Conservation (phyloP, 1,139 yeast genomes). For the Geotrichum cucujoidarum region DNA sequence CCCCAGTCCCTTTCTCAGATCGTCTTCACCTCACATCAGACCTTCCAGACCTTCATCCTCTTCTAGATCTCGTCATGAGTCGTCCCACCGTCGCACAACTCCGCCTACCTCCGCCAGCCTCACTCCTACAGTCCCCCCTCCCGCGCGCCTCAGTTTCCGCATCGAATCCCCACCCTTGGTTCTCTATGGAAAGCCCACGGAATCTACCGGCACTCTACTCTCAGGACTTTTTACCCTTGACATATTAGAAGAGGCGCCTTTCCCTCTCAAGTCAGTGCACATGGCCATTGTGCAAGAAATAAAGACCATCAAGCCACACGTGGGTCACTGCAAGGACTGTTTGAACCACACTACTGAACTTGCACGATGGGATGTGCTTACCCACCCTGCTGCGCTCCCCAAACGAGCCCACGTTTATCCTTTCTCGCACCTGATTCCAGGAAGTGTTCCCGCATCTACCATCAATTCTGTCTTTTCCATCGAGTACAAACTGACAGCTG, state of each 20-base stretch:
- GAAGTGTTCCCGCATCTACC: conserved; percentile 77
- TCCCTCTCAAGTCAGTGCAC: conserved; percentile 52
- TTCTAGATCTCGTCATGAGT: neutral
- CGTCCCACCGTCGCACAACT: neutral
- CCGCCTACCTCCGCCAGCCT: neutral
- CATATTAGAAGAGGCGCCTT: conserved; percentile 27
- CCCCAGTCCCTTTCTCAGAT: conserved; percentile 1
- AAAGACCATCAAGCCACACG: conserved; percentile 21
- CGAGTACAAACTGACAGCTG: conserved; percentile 69
- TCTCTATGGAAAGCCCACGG: conserved; percentile 70
- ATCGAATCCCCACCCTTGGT: conserved; percentile 90
- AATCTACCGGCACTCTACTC: conserved; percentile 79
- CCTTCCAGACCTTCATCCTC: neutral
- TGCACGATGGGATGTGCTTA: conserved; percentile 84
- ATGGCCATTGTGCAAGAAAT: conserved; percentile 70
- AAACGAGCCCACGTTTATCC: conserved; percentile 81
- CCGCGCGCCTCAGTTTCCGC: conserved; percentile 49
- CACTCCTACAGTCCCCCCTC: conserved; percentile 12
- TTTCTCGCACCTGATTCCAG: conserved; percentile 90
- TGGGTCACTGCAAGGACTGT: conserved; percentile 38
- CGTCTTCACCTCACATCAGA: conserved; percentile 1
- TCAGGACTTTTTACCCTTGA: conserved; percentile 56
- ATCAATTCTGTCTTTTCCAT: conserved; percentile 52
- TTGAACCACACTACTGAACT: conserved; percentile 50
- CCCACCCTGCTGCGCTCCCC: conserved; percentile 49